Evolutionary conservation across 306 rosid genomes (phyloP), one percentile per base, ranked within the genome.

Genomic region (Casuarina glauca): DNA sequence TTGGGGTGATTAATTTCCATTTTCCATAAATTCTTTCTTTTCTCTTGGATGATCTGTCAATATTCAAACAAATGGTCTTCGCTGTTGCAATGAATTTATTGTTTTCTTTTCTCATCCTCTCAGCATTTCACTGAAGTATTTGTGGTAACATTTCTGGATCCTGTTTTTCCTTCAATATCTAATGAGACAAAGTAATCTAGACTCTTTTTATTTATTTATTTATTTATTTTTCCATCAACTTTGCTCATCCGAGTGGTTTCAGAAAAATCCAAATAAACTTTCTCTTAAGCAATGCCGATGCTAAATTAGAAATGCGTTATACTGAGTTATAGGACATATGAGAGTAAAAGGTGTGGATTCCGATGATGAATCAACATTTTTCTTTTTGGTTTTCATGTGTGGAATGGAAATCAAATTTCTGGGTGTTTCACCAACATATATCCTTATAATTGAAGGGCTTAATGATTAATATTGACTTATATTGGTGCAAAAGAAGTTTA

Each of bases 391-490:
- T 87, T 84, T 41, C 93, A 94, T 97, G 90, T 90, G 48, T 90
- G 98, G 97, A 79, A 90, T 82, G 88, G 90, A 58, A 87, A 77
- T 73, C 78, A 75, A 70, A 75, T 89, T 79, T 89, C 98, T 5
- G 80, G 81, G 74, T 94, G 98, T 81, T 94, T 89, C 51, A 76
- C 78, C 69, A 85, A 92, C 81, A 80, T 90, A 94, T 94, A 94
- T 94, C 98, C 97, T 94, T 87, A 44, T 68, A 44, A 3, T 1
- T 74, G 50, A 12, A 38, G 19, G 45, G 10, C 36, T 62, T n/a
- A 61, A 48, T 62, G 57, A 63, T 75, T 76, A 16, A 78, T 44
- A 35, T 57, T 46, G 41, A 35, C 74, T 88, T 79, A 38, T 49
- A 53, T 36, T 61, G 54, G 49, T 32, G 1, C 48, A 10, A 16